Conservation (phyloP, 176 grass and related monocot species). For the Aegilops bicornis region DNA sequence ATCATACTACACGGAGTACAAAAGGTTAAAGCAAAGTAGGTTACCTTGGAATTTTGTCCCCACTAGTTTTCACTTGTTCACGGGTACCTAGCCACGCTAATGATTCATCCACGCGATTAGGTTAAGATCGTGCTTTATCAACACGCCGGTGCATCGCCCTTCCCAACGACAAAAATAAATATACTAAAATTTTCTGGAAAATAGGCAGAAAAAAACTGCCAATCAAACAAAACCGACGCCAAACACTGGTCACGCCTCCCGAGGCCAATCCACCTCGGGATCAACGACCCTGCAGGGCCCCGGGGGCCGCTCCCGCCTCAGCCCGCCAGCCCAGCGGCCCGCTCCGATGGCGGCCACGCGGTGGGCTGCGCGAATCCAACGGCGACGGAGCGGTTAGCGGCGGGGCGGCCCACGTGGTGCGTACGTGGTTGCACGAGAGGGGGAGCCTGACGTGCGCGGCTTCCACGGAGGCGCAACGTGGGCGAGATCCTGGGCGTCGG, state of each 20-base stretch:
- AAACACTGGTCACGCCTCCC: background rate
- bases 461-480: conserved; percentile 27
- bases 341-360: background rate
- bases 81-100: background rate
- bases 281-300: conserved; percentile 33
- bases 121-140: background rate
- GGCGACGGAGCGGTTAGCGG: background rate
- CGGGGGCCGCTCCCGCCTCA: background rate
- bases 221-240: background rate
- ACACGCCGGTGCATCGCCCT: background rate
- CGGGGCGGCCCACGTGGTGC: conserved; percentile 19
- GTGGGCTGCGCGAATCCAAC: conserved; percentile 6
- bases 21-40: background rate
- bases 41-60: background rate
- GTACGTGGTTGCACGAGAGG: conserved; percentile 25
- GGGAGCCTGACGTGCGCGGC: conserved; percentile 22
- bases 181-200: background rate
- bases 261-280: conserved; percentile 69
- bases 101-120: background rate
- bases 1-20: too few species aligned
- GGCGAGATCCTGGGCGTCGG: conserved; percentile 7
- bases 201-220: background rate
- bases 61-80: background rate
- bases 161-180: background rate
- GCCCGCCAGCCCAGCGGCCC: background rate